These are phyloP conservation scores for Thalassiosira hispida DNA, from an alignment of 352 stramenopile species.

Conservation along the genomic window DNA sequence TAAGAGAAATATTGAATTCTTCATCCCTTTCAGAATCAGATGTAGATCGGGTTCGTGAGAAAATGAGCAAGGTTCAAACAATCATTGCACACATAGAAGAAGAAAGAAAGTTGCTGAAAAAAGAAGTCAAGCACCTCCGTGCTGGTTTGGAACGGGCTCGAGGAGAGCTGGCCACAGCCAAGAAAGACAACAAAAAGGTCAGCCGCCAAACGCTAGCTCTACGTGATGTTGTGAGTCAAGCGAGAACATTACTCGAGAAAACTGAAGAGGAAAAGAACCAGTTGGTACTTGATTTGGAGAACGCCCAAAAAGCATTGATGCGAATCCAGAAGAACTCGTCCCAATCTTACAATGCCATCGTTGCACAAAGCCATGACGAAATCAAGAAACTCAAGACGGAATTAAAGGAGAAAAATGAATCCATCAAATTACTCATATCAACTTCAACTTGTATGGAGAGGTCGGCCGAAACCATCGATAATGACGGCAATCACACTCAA, in stretches of 20 bases:
- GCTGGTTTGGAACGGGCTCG: conserved; percentile 28
- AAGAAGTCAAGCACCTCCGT: conserved; percentile 49
- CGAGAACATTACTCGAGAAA: conserved; percentile 41
- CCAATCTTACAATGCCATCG: conserved; percentile 23
- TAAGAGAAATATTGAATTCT: conserved; percentile 31
- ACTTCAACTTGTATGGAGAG: conserved; percentile 1
- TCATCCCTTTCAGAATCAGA: conserved; percentile 29
- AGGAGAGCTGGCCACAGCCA: conserved; percentile 23
- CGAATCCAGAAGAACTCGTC: conserved; percentile 31
- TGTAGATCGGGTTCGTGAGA: conserved; percentile 30
- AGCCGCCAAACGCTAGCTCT: conserved; percentile 30
- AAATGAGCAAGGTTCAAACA: conserved; percentile 39
- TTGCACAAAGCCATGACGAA: conserved; percentile 35
- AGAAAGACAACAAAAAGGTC: conserved; percentile 24
- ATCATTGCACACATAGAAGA: conserved; percentile 35
- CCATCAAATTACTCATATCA: conserved; percentile 10
- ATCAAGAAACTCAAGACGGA: conserved; percentile 37
- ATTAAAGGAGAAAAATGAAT: conserved; percentile 29
- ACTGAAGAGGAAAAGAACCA: conserved; percentile 39
- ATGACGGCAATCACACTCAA: conserved; percentile 1
- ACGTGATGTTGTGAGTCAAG: conserved; percentile 22
- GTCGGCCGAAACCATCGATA: neutral
- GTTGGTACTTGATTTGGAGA: conserved; percentile 11
- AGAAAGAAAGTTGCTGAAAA: conserved; percentile 45
- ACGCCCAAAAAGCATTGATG: conserved; percentile 37